Percentiles rank a stretch among this genome's conserved stretches.
phyloP scores from a whole-genome alignment of 805 yeast species.

The Saccharomycopsis microspora region DNA sequence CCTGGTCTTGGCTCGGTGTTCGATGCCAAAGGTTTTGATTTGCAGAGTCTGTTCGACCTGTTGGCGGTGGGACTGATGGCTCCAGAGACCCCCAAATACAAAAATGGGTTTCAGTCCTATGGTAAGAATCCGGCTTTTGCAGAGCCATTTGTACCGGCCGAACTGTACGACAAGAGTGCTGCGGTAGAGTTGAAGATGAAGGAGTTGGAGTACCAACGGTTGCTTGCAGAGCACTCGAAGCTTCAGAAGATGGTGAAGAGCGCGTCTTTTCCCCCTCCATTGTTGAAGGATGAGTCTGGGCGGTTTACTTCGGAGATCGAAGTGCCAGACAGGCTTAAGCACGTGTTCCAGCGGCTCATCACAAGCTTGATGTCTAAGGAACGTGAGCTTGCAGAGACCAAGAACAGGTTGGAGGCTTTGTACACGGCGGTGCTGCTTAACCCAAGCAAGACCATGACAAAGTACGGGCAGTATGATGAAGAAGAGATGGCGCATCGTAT shows the following conservation, averaged over 20 bases:
- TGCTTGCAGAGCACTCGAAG: neutral
- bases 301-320: neutral
- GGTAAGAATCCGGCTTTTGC: no score
- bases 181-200: neutral
- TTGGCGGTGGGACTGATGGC: no score
- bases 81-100: no score
- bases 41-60: no score
- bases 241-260: conserved; percentile 1
- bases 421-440: conserved; percentile 42
- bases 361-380: conserved; percentile 34
- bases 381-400: conserved; percentile 49
- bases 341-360: conserved; percentile 34
- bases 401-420: conserved; percentile 50
- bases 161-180: no score
- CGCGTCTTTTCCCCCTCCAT: neutral
- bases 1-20: no score
- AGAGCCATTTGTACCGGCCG: no score
- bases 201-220: neutral
- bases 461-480: conserved; percentile 56
- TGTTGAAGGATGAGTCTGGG: neutral
- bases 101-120: no score
- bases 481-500: conserved; percentile 69
- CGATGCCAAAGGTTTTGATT: no score
- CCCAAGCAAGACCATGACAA: conserved; percentile 34
- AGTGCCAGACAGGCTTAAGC: conserved; percentile 1